Evolutionary conservation across 768 basidiomycete genomes (phyloP).

Genomic region (Brasilioporus rufonigricans): DNA sequence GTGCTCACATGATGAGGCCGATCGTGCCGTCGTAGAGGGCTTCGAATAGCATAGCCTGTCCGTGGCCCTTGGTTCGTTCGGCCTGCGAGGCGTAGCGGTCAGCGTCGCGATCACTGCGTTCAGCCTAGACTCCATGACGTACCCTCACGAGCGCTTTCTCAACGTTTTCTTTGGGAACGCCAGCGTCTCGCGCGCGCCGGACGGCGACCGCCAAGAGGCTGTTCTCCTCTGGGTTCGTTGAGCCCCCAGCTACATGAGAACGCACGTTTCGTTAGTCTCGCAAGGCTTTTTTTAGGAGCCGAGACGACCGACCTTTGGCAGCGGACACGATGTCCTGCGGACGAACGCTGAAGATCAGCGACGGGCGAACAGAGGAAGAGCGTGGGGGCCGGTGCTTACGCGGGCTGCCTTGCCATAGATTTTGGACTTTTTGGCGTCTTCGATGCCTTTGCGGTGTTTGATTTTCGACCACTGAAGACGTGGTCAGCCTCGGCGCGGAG

Average conservation of each 20-base stretch:
- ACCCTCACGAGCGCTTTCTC: conserved; percentile 61
- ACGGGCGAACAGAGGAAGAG: neutral
- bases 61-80: conserved; percentile 47
- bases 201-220: conserved; percentile 49
- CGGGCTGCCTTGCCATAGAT: conserved; percentile 54
- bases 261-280: neutral
- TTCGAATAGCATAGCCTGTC: conserved; percentile 55
- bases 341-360: neutral
- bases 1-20: conserved; percentile 60
- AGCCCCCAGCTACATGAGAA: conserved; percentile 48
- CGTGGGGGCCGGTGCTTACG: conserved; percentile 37
- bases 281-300: neutral
- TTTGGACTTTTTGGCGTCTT: conserved; percentile 57
- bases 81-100: conserved; percentile 35
- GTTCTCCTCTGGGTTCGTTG: conserved; percentile 54
- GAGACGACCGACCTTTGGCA: conserved; percentile 47
- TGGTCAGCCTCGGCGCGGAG: conserved; percentile 3
- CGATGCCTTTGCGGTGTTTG: conserved; percentile 65
- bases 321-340: conserved; percentile 60
- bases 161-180: conserved; percentile 70
- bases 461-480: conserved; percentile 69
- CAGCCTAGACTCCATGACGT: neutral
- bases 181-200: conserved; percentile 53
- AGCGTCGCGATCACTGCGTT: neutral
- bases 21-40: conserved; percentile 57